Percentiles rank a stretch among this genome's conserved stretches.
Evolutionary conservation across 75 land plant genomes (phyloP).

Genomic region (Azolla pinnata): DNA sequence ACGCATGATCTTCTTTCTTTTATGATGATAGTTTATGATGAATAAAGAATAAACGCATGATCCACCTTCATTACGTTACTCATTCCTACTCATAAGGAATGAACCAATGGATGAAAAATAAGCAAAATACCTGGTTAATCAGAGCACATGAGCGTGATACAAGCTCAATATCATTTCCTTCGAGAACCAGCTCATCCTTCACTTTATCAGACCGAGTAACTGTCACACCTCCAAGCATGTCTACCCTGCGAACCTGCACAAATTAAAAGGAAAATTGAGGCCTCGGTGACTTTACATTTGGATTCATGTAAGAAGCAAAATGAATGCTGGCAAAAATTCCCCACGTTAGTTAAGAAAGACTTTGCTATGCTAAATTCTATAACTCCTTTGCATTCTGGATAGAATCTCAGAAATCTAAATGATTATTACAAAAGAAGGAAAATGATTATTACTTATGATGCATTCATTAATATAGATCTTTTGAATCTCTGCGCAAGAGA

Average conservation of each 20-base stretch:
- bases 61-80: too few species aligned
- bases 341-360: too few species aligned
- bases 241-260: slow-evolving; percentile 63
- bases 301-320: background rate
- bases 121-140: slow-evolving; percentile 58
- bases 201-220: slow-evolving; percentile 68
- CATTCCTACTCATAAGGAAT: too few species aligned
- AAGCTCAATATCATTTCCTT: slow-evolving; percentile 73
- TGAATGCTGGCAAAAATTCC: background rate
- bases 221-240: slow-evolving; percentile 55
- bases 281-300: background rate
- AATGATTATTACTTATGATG: background rate
- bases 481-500: too few species aligned
- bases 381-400: background rate
- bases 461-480: too few species aligned
- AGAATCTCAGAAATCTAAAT: background rate
- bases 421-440: background rate
- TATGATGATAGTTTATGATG: too few species aligned
- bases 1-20: too few species aligned
- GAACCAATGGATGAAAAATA: too few species aligned
- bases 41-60: too few species aligned
- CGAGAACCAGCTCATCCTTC: slow-evolving; percentile 71
- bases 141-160: slow-evolving; percentile 67
- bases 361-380: too few species aligned
- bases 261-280: background rate